Evolutionary conservation across 164 flowering plant species (phyloP).

Genomic region (Vitis riparia): DNA sequence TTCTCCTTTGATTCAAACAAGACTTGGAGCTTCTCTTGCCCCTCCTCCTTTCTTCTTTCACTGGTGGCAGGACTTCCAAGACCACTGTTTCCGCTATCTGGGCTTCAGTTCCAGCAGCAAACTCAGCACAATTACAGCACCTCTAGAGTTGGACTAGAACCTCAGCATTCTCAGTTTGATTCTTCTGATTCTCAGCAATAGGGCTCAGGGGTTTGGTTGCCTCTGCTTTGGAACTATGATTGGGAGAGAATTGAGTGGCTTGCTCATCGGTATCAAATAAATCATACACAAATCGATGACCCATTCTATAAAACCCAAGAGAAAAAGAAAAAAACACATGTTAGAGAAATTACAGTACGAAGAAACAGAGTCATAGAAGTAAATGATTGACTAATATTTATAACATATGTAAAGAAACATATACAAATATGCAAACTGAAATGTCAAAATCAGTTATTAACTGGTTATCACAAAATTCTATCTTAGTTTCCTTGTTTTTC

Average conservation of each 20-base stretch:
- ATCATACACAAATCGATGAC: too few species aligned
- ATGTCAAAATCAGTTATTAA: too few species aligned
- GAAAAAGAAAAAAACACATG: too few species aligned
- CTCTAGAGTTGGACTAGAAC: neutral
- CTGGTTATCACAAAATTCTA: too few species aligned
- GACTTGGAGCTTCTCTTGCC: constrained; percentile 10
- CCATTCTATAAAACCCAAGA: too few species aligned
- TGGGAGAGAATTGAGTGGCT: constrained; percentile 5
- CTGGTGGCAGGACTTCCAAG: constrained; percentile 5
- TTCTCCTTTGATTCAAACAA: constrained; percentile 7
- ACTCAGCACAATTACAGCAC: constrained; percentile 12
- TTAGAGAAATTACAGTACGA: too few species aligned
- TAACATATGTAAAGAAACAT: too few species aligned
- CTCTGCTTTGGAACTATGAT: constrained; percentile 5
- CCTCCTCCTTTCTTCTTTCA: constrained; percentile 2
- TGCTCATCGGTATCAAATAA: neutral
- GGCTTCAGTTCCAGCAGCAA: constrained; percentile 1
- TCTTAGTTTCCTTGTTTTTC: too few species aligned
- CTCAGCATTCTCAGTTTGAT: constrained; percentile 2
- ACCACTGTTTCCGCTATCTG: neutral
- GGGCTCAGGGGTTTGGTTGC: constrained; percentile 9
- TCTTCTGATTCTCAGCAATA: constrained; percentile 5
- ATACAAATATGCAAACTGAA: too few species aligned
- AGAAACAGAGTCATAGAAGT: too few species aligned
- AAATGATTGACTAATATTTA: too few species aligned